Evolutionary conservation across 768 basidiomycete species (phyloP).

Genomic region (Podaxis rugospora): DNA sequence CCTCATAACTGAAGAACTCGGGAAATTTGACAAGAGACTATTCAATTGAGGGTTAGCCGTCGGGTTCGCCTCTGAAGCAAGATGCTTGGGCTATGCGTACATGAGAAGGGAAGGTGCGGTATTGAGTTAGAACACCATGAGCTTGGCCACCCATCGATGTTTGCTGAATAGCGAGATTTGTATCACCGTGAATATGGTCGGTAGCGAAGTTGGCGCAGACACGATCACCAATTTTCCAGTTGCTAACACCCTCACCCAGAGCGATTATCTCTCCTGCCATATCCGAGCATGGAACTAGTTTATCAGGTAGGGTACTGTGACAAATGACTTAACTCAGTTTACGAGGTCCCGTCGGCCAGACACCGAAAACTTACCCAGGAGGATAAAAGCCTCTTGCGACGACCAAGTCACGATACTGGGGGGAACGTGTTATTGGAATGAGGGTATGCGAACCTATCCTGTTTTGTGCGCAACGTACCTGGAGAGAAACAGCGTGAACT

Average conservation of each 20-base stretch:
- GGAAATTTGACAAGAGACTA: constrained; percentile 51
- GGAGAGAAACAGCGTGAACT: constrained; percentile 53
- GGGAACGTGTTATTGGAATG: not conserved
- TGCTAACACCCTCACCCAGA: constrained; percentile 36
- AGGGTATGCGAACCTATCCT: not conserved
- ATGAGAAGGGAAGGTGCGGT: constrained; percentile 34
- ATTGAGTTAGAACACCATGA: constrained; percentile 52
- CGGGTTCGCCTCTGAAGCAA: not conserved
- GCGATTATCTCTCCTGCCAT: constrained; percentile 57
- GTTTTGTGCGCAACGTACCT: constrained; percentile 25
- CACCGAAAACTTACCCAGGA: not conserved
- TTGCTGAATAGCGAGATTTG: constrained; percentile 24
- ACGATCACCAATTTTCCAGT: constrained; percentile 53
- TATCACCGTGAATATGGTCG: constrained; percentile 45
- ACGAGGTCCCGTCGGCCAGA: not conserved
- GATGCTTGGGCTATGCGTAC: constrained; percentile 3
- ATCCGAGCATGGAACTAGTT: constrained; percentile 42
- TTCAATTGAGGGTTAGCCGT: not conserved
- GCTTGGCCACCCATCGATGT: constrained; percentile 41
- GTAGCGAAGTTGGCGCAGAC: constrained; percentile 50
- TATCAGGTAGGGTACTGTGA: constrained; percentile 13
- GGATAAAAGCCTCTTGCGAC: constrained; percentile 38
- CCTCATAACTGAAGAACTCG: constrained; percentile 37
- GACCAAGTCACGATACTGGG: constrained; percentile 46
- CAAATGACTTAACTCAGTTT: not conserved